A percentile compares a stretch with the other conserved stretches of the same genome.
These are phyloP conservation scores for Hypoxylon sp. DNA, from an alignment of 2,329 filamentous ascomycete genomes.

Conservation along the genomic window DNA sequence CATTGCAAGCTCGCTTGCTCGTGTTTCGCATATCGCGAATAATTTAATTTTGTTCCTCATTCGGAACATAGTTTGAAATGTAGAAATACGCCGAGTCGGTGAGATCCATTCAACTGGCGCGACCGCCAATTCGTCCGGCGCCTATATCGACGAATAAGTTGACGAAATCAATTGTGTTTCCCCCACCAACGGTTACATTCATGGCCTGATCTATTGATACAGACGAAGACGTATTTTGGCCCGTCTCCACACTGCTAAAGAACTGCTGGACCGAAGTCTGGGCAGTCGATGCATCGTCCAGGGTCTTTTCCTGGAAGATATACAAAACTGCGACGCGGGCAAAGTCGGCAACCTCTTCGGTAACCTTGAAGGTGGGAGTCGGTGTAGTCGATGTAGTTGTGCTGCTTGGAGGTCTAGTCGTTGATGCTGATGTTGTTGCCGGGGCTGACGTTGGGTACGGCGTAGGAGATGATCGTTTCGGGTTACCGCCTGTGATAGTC, in stretches of 20 bases:
- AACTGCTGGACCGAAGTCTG: constrained; percentile 70
- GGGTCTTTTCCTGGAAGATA: constrained; percentile 69
- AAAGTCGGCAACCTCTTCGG: constrained; percentile 73
- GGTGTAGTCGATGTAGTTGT: constrained; percentile 48
- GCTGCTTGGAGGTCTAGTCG: constrained; percentile 41
- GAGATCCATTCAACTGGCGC: constrained; percentile 30
- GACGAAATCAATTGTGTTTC: constrained; percentile 67
- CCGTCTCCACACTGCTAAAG: constrained; percentile 60
- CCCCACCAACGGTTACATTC: constrained; percentile 60
- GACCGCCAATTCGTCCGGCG: constrained; percentile 44
- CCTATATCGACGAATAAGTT: constrained; percentile 61
- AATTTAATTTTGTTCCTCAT: constrained; percentile 6
- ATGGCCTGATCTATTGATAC: constrained; percentile 56
- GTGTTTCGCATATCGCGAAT: constrained; percentile 19
- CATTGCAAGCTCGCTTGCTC: constrained; percentile 33
- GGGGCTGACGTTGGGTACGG: constrained; percentile 45
- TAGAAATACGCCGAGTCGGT: constrained; percentile 7
- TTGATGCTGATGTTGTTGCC: constrained; percentile 48
- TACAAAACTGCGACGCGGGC: constrained; percentile 73
- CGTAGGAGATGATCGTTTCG: constrained; percentile 43
- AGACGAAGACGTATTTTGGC: constrained; percentile 41
- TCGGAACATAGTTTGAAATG: constrained; percentile 11
- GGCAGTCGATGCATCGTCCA: constrained; percentile 67
- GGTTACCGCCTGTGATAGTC: constrained; percentile 46
- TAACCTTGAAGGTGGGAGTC: constrained; percentile 62